Evolutionary conservation across 495 filamentous ascomycete species (phyloP), one percentile per base, ranked within the genome.

Genomic region (Podospora bellae-mahoneyi): DNA sequence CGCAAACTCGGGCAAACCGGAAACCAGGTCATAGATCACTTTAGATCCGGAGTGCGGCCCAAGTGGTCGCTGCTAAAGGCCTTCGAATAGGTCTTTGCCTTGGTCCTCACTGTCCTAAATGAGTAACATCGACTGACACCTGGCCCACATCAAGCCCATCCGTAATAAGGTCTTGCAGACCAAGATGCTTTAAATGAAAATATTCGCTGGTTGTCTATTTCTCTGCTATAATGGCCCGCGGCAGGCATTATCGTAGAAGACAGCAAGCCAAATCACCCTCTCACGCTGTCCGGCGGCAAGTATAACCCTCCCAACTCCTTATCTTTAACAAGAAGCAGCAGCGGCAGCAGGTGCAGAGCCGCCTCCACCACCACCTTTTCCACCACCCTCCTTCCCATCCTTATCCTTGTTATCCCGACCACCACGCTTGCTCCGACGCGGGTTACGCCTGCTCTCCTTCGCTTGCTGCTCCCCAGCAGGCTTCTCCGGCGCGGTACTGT

Each of bases 381-480:
- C 56, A 15, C 64, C 66, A 32, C 60, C 56, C n/a, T 69, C 72
- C 64, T 66, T 68, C 26, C 34, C 34, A 13, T 64, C 67, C 68
- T 68, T 67, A 10, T 57, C 54, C 1, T 70, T 68, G 28, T 71
- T 70, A 13, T 67, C 68, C 57, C 68, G 66, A 5, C 74, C 69
- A 32, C 75, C 65, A 18, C 67, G 70, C 7, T 73, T 71, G 4
- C 74, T 70, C 15, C 71, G 71, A 27, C 73, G 66, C 13, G 54
- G 65, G 16, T 68, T 68, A 4, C 67, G 55, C 30, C 62, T 69
- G 3, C 44, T 56, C 2, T 34, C 26, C 16, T 66, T 32, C 39
- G 44, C 44, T n/a, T 68, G 69, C 32, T 70, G 66, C 34, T 69
- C 67, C 0, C 67, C 65, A 5, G 55, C 68, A 5, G 75, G 53